Percentiles rank a stretch among this genome's conserved stretches.
These are phyloP conservation scores for Aspergillus proliferans DNA, from an alignment of 2,329 filamentous ascomycete genomes.

Conservation along the genomic window DNA sequence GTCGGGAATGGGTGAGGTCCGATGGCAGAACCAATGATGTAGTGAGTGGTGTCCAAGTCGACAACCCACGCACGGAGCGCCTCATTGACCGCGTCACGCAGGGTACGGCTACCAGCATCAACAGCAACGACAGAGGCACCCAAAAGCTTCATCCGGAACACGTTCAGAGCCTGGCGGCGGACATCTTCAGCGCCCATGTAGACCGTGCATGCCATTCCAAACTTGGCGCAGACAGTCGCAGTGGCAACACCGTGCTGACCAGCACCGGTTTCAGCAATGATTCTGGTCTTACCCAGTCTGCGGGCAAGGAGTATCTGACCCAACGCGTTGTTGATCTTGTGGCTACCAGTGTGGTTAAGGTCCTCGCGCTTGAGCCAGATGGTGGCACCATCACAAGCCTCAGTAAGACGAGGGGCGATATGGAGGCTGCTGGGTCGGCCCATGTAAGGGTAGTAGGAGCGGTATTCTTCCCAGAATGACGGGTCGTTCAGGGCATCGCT, in stretches of 20 bases:
- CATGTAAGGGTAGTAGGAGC: constrained; percentile 96
- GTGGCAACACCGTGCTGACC: constrained; percentile 98
- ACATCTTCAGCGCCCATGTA: constrained; percentile 99
- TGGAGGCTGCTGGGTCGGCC: constrained; percentile 88
- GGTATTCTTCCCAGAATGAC: constrained; percentile 93
- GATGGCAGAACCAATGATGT: constrained; percentile 96
- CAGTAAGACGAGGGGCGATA: constrained; percentile 78
- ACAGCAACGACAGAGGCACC: constrained; percentile 90
- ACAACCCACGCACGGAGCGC: constrained; percentile 91
- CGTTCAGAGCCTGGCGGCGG: constrained; percentile 89
- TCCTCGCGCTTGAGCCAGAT: constrained; percentile 99
- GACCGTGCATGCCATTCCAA: constrained; percentile 94
- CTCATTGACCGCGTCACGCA: constrained; percentile 89
- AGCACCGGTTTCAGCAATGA: constrained; percentile 95
- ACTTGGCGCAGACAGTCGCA: constrained; percentile 94
- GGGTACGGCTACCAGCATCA: constrained; percentile 77
- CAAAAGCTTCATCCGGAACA: constrained; percentile 96
- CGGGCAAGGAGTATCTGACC: constrained; percentile 84
- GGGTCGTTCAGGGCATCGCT: constrained; percentile 79
- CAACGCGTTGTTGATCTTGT: constrained; percentile 99
- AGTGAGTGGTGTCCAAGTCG: constrained; percentile 88
- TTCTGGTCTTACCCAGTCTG: constrained; percentile 86
- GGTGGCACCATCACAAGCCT: constrained; percentile 83
- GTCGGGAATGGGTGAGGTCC: constrained; percentile 97
- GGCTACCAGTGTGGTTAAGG: constrained; percentile 92